Evolutionary conservation across 2,329 filamentous ascomycete genomes (phyloP).

Genomic region (Nemania sp.): DNA sequence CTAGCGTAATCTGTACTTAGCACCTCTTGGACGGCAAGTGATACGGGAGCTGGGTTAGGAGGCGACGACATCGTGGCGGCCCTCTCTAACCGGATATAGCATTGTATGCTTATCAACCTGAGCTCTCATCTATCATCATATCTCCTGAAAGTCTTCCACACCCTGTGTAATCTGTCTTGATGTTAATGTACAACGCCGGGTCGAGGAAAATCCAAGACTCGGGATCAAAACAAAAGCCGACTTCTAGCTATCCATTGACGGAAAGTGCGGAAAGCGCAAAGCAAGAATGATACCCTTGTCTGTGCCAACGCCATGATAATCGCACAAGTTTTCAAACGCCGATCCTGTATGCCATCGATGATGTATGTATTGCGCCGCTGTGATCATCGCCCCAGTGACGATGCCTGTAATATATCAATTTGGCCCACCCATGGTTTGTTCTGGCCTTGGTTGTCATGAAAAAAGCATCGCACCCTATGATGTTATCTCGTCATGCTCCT

Average conservation of each 20-base stretch:
- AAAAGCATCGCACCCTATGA: neutral
- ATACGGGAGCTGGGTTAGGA: no score
- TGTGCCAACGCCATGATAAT: conserved; percentile 4
- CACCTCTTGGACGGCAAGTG: neutral
- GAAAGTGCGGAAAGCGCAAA: conserved; percentile 6
- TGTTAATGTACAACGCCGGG: conserved; percentile 9
- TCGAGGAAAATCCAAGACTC: neutral
- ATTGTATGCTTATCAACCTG: neutral
- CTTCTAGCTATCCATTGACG: neutral
- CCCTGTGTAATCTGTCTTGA: neutral
- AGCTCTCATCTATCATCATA: neutral
- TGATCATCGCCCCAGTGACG: neutral
- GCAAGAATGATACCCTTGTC: conserved; percentile 1
- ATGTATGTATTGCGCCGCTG: conserved; percentile 1
- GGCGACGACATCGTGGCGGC: no score
- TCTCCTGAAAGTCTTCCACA: neutral
- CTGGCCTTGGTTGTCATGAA: neutral
- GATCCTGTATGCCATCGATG: conserved; percentile 12
- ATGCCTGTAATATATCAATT: neutral
- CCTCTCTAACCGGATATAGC: no score
- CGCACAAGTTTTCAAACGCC: conserved; percentile 14
- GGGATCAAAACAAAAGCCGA: neutral
- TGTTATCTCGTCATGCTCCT: neutral
- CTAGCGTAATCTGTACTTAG: neutral
- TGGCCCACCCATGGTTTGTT: neutral